phyloP scores from a whole-genome alignment of 495 filamentous ascomycete genomes.

The Hyaloscypha finlandica region DNA sequence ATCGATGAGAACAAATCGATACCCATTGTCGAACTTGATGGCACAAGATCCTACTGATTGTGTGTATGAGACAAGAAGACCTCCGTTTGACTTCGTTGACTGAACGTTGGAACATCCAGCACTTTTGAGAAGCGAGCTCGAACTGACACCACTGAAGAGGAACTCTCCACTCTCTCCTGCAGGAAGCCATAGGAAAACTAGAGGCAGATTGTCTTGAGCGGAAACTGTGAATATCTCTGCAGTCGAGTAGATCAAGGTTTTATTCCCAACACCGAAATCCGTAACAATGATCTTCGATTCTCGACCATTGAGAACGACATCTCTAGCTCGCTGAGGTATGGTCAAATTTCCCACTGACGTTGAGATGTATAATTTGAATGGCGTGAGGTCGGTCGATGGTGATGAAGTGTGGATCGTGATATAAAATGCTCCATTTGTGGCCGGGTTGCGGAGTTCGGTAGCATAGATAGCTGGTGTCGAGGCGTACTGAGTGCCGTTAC shows the following conservation, averaged over 20 bases:
- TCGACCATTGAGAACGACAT: conserved; percentile 55
- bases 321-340: conserved; percentile 41
- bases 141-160: conserved; percentile 47
- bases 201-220: conserved; percentile 47
- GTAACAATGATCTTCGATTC: conserved; percentile 63
- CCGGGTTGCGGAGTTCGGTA: conserved; percentile 56
- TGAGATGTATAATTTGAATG: conserved; percentile 54
- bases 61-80: conserved; percentile 43
- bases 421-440: conserved; percentile 59
- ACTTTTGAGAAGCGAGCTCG: conserved; percentile 36
- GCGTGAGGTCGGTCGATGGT: conserved; percentile 44
- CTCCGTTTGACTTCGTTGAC: conserved; percentile 38
- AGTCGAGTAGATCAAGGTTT: conserved; percentile 59
- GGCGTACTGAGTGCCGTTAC: conserved; percentile 43
- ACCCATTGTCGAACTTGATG: conserved; percentile 45
- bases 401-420: conserved; percentile 54
- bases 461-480: conserved; percentile 48
- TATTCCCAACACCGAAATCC: conserved; percentile 53
- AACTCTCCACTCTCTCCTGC: conserved; percentile 58
- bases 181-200: conserved; percentile 56
- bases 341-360: conserved; percentile 55
- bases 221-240: conserved; percentile 59
- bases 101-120: conserved; percentile 43
- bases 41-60: conserved; percentile 50
- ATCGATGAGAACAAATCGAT: conserved; percentile 53